Conservation (phyloP, 1,139 yeast genomes). For the Yamadazyma triangularis region DNA sequence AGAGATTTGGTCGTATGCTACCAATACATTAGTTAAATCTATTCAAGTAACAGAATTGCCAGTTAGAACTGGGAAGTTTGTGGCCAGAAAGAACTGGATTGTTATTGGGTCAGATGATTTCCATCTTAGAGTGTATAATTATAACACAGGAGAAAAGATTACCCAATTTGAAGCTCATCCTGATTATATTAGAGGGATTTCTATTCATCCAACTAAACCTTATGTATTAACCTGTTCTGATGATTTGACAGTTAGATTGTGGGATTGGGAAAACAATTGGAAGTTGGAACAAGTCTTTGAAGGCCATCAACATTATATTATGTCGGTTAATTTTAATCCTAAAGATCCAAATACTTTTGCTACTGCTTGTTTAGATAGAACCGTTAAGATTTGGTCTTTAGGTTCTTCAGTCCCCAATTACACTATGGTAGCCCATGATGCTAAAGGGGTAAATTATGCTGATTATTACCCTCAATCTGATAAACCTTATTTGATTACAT, state of each 20-base stretch:
- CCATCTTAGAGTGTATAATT: slow-evolving; percentile 87
- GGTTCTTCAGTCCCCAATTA: slow-evolving; percentile 89
- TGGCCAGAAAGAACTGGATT: slow-evolving; percentile 96
- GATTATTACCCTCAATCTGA: slow-evolving; percentile 97
- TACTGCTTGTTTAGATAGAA: slow-evolving; percentile 91
- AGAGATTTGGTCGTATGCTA: slow-evolving; percentile 92
- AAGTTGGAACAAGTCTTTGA: slow-evolving; percentile 83
- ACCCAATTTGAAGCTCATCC: slow-evolving; percentile 97
- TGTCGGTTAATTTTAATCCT: slow-evolving; percentile 93
- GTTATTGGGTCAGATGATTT: slow-evolving; percentile 95
- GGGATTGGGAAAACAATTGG: slow-evolving; percentile 99
- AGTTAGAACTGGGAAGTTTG: slow-evolving; percentile 90
- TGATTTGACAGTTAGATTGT: slow-evolving; percentile 84
- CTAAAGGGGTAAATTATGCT: slow-evolving; percentile 91
- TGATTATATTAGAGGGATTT: slow-evolving; percentile 88
- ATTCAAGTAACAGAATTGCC: slow-evolving; percentile 90
- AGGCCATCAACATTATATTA: slow-evolving; percentile 94
- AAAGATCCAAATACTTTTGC: slow-evolving; percentile 98
- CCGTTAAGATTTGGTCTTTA: slow-evolving; percentile 94
- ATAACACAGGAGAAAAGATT: slow-evolving; percentile 91
- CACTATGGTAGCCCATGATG: slow-evolving; percentile 86
- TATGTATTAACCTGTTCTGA: slow-evolving; percentile 86
- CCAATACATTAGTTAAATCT: slow-evolving; percentile 49
- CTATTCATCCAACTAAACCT: slow-evolving; percentile 93
- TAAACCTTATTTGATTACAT: slow-evolving; percentile 89